Percentiles rank a stretch among this genome's conserved stretches.
These are phyloP conservation scores for Bretschneidera sinensis DNA, from an alignment of 345 rosid genomes.

Conservation along the genomic window DNA sequence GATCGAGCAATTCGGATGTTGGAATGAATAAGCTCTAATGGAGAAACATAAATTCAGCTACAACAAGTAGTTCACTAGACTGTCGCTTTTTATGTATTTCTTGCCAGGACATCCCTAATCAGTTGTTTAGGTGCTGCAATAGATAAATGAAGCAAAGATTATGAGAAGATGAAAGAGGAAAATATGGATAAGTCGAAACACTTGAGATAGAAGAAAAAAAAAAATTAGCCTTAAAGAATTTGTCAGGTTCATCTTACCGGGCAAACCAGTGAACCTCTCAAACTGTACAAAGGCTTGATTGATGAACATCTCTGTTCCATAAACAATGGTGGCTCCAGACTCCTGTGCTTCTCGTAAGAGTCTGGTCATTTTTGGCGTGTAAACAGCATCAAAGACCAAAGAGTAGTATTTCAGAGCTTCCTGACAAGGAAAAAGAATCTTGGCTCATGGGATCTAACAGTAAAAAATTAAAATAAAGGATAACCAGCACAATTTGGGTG, in stretches of 20 bases:
- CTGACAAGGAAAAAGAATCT: conserved; percentile 19
- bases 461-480: no score
- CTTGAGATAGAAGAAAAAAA: no score
- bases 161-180: no score
- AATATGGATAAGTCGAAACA: not conserved
- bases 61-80: no score
- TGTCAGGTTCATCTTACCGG: conserved; percentile 34
- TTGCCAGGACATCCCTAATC: conserved; percentile 45
- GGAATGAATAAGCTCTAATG: no score
- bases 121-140: conserved; percentile 49
- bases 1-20: no score
- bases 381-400: conserved; percentile 55
- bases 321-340: conserved; percentile 42
- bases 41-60: no score
- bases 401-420: conserved; percentile 49
- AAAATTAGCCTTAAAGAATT: not conserved
- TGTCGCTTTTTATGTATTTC: conserved; percentile 20
- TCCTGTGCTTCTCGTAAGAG: conserved; percentile 55
- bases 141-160: no score
- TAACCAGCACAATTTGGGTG: no score
- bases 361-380: conserved; percentile 53
- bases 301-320: conserved; percentile 54
- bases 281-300: conserved; percentile 55
- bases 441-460: no score
- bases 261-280: conserved; percentile 57